These are phyloP conservation scores for Puccinia novopanici DNA, from an alignment of 1,284 basidiomycete genomes.

Conservation along the genomic window DNA sequence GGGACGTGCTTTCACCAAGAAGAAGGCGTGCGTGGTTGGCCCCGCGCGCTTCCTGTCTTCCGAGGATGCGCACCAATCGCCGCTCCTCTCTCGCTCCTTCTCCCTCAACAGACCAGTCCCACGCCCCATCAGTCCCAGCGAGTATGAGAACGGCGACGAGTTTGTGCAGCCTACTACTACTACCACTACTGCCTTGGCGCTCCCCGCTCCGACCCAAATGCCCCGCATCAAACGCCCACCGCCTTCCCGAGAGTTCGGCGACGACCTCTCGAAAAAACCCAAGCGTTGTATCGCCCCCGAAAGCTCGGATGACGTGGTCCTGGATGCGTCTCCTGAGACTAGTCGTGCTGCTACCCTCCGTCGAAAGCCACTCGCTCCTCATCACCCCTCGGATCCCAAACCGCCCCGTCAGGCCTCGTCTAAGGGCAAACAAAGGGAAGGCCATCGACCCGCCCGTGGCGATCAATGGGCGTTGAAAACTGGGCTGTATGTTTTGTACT, in stretches of 20 bases:
- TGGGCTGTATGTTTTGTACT: slow-evolving; percentile 30
- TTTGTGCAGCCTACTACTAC: slow-evolving; percentile 1
- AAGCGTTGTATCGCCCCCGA: slow-evolving; percentile 7
- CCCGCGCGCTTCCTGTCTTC: background rate
- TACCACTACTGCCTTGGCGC: too few species aligned
- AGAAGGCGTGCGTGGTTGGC: background rate
- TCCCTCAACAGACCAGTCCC: background rate
- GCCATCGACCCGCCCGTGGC: slow-evolving; percentile 34
- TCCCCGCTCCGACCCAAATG: background rate
- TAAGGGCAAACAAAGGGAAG: slow-evolving; percentile 37
- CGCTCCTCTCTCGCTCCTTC: background rate
- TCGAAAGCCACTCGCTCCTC: too few species aligned
- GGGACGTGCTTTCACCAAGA: background rate
- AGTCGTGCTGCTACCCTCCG: too few species aligned
- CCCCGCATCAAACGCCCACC: background rate
- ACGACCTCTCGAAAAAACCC: background rate
- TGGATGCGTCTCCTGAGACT: too few species aligned
- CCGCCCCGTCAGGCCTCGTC: background rate
- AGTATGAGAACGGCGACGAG: slow-evolving; percentile 7
- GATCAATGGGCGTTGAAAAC: slow-evolving; percentile 51
- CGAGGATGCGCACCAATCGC: background rate
- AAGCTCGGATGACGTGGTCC: slow-evolving; percentile 53
- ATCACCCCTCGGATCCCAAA: background rate
- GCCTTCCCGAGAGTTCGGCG: background rate
- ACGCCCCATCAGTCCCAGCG: background rate